Evolutionary conservation across 345 rosid genomes (phyloP), one percentile per base, ranked within the genome.

Genomic region (Boechera stricta): DNA sequence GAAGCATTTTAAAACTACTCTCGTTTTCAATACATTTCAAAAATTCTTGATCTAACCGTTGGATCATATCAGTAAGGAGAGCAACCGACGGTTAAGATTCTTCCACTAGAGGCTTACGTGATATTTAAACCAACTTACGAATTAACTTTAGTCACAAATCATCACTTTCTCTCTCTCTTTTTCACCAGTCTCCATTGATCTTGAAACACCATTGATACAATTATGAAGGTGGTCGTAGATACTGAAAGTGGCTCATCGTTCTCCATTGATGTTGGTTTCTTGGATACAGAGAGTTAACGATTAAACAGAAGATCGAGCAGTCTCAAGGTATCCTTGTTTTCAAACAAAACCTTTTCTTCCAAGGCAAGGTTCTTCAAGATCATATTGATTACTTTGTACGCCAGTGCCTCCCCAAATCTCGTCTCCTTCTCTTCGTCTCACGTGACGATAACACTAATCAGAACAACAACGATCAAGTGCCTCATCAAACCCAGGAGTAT

Each of bases 291-390:
- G 81, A 92, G 42, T 77, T 83, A 0, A 86, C 80, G 41, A 87
- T 92, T 83, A 92, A 92, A 77, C 83, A 82, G 54, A 88, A 88
- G 74, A 80, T 94, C 15, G 81, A 84, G 7, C 86, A 84, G 67
- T 84, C 81, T 84, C 90, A 83, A 21, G 73, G 80, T 5, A 82
- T 90, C 3, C 87, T 91, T 9, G 42, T 39, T 39, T 39, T 3
- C 42, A 39, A 10, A 9, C 42, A 39, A 39, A 39, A 1, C 10
- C 78, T 92, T 44, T 69, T 81, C 48, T 88, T 89, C 85, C 58
- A 92, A 5, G 90, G 83, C 67, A 79, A 77, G 10, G 65, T 85
- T 62, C 83, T 13, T 38, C 0, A 77, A 49, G 91, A 90, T 31
- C 5, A 9, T 3, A 3, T 9, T 39, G 2, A 39, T 10, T 10